A percentile compares a stretch with the other conserved stretches of the same genome.
Evolutionary conservation across 371 early-diverging fungal genomes (phyloP).

Genomic region (Conidiobolus incongruus): DNA sequence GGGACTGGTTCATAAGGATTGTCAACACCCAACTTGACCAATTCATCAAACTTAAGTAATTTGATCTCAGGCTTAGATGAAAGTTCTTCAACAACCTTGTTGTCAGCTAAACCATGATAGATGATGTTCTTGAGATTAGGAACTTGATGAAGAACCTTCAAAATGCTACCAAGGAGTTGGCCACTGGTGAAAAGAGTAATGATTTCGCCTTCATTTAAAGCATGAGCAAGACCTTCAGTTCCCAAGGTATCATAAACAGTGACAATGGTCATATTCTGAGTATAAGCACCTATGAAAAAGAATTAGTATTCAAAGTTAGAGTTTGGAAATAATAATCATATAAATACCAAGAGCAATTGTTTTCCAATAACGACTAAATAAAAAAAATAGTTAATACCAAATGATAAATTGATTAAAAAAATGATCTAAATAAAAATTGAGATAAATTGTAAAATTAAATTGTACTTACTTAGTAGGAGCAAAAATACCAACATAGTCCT

Average conservation of each 20-base stretch:
- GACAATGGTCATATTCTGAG: constrained; percentile 49
- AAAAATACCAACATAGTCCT: neutral
- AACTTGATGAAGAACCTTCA: constrained; percentile 37
- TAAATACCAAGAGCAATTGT: neutral
- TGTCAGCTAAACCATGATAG: constrained; percentile 51
- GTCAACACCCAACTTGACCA: constrained; percentile 31
- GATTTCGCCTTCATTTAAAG: constrained; percentile 66
- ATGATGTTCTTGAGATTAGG: constrained; percentile 48
- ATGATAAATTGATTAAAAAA: no score
- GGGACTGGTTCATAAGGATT: constrained; percentile 26
- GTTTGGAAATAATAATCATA: neutral
- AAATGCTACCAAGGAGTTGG: constrained; percentile 50
- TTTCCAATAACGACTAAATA: constrained; percentile 2
- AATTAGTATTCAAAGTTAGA: no score
- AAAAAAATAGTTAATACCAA: no score
- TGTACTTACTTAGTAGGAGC: neutral
- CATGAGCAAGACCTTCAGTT: constrained; percentile 61
- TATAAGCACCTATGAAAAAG: constrained; percentile 17
- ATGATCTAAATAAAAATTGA: no score
- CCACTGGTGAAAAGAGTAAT: constrained; percentile 52
- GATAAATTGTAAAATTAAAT: no score
- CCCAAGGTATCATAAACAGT: constrained; percentile 82
- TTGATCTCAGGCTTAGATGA: constrained; percentile 13
- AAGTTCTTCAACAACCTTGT: constrained; percentile 7
- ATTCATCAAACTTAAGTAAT: constrained; percentile 25